Conservation (phyloP, 2,329 filamentous ascomycete species). For the Fusarium caatingaense region DNA sequence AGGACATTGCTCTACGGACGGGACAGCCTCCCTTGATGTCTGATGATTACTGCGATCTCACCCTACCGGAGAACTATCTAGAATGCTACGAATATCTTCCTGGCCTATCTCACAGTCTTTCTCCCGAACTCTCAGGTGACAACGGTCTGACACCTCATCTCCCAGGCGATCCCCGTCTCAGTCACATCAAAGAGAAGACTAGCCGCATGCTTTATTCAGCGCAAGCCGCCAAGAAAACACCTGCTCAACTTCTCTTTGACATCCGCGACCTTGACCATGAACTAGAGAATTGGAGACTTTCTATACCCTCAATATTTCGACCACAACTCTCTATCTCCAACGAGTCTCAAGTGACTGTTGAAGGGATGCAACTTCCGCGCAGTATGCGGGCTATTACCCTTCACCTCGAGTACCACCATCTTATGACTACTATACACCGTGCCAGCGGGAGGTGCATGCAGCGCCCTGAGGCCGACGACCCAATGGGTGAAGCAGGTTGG, state of each 20-base stretch:
- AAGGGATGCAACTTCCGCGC: conserved; percentile 44
- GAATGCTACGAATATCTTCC: conserved; percentile 36
- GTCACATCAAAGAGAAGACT: conserved; percentile 63
- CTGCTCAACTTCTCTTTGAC: conserved; percentile 64
- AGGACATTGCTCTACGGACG: conserved; percentile 65
- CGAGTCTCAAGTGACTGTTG: conserved; percentile 44
- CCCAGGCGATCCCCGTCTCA: conserved; percentile 61
- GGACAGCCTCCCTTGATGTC: conserved; percentile 65
- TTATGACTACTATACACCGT: conserved; percentile 66
- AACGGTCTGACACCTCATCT: conserved; percentile 48
- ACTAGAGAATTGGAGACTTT: conserved; percentile 65
- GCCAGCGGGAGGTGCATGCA: conserved; percentile 62
- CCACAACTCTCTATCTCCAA: conserved; percentile 58
- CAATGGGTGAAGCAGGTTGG: conserved; percentile 46
- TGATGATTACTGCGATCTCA: conserved; percentile 50
- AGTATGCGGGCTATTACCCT: conserved; percentile 61
- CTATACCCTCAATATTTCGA: conserved; percentile 57
- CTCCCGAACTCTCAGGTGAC: neutral
- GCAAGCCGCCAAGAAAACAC: conserved; percentile 59
- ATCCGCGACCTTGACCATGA: conserved; percentile 69
- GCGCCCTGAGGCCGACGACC: neutral
- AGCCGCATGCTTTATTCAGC: conserved; percentile 62
- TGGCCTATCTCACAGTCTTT: neutral
- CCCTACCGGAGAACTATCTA: conserved; percentile 42
- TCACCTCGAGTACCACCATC: conserved; percentile 66